Conservation (phyloP, 2,329 filamentous ascomycete genomes). For the Lasiodiplodia sp. region DNA sequence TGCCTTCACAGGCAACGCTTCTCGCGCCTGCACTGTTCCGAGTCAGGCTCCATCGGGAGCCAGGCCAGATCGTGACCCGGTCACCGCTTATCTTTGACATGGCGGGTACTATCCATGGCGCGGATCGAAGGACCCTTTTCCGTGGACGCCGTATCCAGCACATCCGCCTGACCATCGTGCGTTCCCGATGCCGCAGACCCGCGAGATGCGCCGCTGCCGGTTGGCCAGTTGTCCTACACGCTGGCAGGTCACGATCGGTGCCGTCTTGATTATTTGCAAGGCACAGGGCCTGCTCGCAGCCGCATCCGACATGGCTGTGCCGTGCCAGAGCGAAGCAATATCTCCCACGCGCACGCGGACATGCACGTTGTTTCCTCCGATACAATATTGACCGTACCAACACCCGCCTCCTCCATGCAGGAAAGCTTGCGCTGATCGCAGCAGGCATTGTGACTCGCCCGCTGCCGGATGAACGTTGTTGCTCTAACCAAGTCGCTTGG, state of each 20-base stretch:
- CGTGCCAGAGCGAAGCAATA: slow-evolving; percentile 2
- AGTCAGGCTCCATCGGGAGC: slow-evolving; percentile 18
- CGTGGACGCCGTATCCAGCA: slow-evolving; percentile 21
- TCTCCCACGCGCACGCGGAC: neutral
- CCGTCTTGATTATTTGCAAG: neutral
- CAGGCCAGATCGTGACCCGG: slow-evolving; percentile 21
- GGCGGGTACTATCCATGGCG: slow-evolving; percentile 20
- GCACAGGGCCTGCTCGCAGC: neutral
- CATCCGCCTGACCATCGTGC: slow-evolving; percentile 24
- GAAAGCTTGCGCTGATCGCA: slow-evolving; percentile 9
- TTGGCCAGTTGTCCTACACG: slow-evolving; percentile 1
- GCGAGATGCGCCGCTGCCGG: slow-evolving; percentile 1
- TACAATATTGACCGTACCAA: slow-evolving; percentile 11
- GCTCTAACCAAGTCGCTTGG: slow-evolving; percentile 3
- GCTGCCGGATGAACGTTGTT: slow-evolving; percentile 12
- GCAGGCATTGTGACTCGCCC: slow-evolving; percentile 14
- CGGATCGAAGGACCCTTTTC: slow-evolving; percentile 26
- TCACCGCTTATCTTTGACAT: slow-evolving; percentile 25
- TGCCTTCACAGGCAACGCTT: slow-evolving; percentile 15
- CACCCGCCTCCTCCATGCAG: slow-evolving; percentile 13
- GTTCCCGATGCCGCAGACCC: slow-evolving; percentile 11
- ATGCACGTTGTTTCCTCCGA: neutral
- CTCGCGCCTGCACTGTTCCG: slow-evolving; percentile 16
- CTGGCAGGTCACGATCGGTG: neutral
- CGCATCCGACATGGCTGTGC: neutral